Conservation (phyloP, 768 basidiomycete species). For the Lactifluus volemus region DNA sequence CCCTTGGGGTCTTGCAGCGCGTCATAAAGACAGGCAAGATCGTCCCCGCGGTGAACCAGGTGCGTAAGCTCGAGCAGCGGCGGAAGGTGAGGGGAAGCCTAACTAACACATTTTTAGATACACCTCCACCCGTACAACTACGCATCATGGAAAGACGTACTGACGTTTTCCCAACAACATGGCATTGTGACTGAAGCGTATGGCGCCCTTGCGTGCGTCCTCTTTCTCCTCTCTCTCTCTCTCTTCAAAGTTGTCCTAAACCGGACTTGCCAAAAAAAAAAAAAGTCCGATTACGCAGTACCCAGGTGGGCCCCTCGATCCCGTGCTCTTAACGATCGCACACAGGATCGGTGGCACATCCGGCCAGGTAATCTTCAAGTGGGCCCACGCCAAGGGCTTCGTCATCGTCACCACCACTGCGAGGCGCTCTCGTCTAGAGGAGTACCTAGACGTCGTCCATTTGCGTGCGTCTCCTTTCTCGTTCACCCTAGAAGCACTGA, state of each 20-base stretch:
- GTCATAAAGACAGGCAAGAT: conserved; percentile 43
- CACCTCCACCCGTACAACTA: conserved; percentile 66
- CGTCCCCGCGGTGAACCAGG: conserved; percentile 68
- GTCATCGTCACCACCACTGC: conserved; percentile 48
- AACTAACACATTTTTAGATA: conserved; percentile 34
- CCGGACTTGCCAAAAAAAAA: not conserved
- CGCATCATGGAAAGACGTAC: conserved; percentile 45
- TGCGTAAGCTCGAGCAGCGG: conserved; percentile 21
- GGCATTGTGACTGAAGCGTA: conserved; percentile 60
- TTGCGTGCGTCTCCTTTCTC: conserved; percentile 14
- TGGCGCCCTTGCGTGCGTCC: conserved; percentile 46
- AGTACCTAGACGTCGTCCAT: not conserved
- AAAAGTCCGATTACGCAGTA: conserved; percentile 47
- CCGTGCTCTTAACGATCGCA: conserved; percentile 43
- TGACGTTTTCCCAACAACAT: conserved; percentile 45
- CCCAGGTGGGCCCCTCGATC: conserved; percentile 60
- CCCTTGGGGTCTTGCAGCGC: conserved; percentile 40
- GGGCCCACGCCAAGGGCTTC: conserved; percentile 59
- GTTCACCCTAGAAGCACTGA: not conserved
- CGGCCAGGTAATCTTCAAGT: conserved; percentile 59
- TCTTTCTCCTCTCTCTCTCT: not conserved
- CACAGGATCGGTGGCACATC: conserved; percentile 45
- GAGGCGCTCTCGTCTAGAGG: not conserved
- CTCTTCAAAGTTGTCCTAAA: not conserved
- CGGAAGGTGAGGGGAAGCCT: too few species aligned